Percentiles rank a stretch among this genome's conserved stretches.
Conservation (phyloP, 805 yeast species). For the Pichia paraexigua region DNA sequence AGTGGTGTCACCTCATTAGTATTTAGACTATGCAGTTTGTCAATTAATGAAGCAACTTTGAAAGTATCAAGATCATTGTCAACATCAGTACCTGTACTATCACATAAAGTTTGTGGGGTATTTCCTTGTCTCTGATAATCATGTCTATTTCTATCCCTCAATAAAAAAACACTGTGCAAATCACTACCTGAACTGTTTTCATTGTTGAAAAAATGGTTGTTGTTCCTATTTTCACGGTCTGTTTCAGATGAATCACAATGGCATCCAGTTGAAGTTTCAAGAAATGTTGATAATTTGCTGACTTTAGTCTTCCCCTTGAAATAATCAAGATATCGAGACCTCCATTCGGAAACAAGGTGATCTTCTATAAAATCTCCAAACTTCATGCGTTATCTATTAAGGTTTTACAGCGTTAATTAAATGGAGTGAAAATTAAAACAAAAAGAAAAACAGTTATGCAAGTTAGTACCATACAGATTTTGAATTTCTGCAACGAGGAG, state of each 20-base stretch:
- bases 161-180: neutral
- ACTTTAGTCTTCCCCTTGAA: constrained; percentile 38
- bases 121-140: neutral
- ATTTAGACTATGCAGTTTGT: neutral
- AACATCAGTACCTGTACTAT: neutral
- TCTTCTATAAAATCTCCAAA: constrained; percentile 60
- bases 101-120: neutral
- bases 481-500: neutral
- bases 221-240: neutral
- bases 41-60: neutral
- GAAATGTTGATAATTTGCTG: constrained; percentile 16
- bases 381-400: constrained; percentile 40
- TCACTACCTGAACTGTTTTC: neutral
- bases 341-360: constrained; percentile 83
- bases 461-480: neutral
- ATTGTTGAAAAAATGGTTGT: neutral
- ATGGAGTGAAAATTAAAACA: neutral
- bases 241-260: neutral
- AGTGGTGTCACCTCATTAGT: neutral
- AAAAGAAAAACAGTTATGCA: neutral
- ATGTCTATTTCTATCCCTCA: neutral
- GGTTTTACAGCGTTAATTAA: neutral
- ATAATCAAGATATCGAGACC: constrained; percentile 69
- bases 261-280: constrained; percentile 6
- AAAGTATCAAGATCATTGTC: neutral